Evolutionary conservation across 352 stramenopile species (phyloP).

Genomic region (Globisporangium camurandrum): DNA sequence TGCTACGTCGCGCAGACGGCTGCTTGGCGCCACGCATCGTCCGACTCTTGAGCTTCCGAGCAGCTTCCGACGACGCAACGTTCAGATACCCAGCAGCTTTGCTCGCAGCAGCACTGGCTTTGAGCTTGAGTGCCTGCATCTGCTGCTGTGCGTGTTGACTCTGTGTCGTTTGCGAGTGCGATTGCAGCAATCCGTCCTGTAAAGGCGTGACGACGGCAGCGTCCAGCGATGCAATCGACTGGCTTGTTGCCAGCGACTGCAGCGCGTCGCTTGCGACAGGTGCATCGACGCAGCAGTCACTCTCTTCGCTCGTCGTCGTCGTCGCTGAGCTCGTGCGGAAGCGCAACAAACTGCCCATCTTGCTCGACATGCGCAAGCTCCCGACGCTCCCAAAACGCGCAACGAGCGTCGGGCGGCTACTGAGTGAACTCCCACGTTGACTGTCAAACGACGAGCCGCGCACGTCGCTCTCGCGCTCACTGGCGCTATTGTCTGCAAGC

Average conservation of each 20-base stretch:
- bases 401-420: conserved; percentile 17
- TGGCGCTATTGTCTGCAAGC: conserved; percentile 50
- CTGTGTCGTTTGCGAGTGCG: conserved; percentile 8
- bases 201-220: too few relatives aligned
- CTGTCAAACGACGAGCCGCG: background rate
- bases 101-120: conserved; percentile 26
- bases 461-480: conserved; percentile 14
- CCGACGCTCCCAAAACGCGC: conserved; percentile 19
- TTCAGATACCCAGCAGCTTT: conserved; percentile 42
- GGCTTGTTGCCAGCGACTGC: conserved; percentile 5
- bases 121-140: conserved; percentile 25
- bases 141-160: conserved; percentile 17
- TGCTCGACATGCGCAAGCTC: conserved; percentile 22
- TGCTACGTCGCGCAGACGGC: too few relatives aligned
- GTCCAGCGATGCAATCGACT: conserved; percentile 12
- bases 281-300: too few relatives aligned
- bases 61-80: conserved; percentile 41
- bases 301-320: conserved; percentile 47
- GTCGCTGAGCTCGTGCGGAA: conserved; percentile 43
- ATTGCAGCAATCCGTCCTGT: conserved; percentile 14
- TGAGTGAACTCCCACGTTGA: conserved; percentile 6
- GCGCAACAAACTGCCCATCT: conserved; percentile 23
- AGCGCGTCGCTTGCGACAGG: conserved; percentile 17
- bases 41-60: conserved; percentile 39
- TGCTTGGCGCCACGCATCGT: too few relatives aligned